These are phyloP conservation scores for Silene coronaria DNA, from an alignment of 179 eudicot species.

Conservation along the genomic window DNA sequence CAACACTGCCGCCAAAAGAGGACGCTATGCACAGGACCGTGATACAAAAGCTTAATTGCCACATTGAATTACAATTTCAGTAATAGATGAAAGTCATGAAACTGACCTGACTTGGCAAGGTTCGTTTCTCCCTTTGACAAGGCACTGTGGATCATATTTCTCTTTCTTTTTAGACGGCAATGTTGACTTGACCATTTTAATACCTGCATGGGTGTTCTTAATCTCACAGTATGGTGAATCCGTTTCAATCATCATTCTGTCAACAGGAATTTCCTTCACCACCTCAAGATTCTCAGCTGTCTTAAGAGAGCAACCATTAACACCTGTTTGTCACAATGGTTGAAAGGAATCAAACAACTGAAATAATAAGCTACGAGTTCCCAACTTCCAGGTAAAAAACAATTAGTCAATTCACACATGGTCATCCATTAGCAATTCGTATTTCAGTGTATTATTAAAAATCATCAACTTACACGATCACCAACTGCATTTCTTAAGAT, in stretches of 20 bases:
- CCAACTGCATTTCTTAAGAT: background rate
- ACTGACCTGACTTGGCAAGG: slow-evolving; percentile 92
- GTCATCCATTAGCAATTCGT: background rate
- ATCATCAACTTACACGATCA: background rate
- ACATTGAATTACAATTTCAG: background rate
- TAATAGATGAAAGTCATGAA: background rate
- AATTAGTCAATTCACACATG: background rate
- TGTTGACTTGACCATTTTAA: slow-evolving; percentile 58
- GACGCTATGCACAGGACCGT: background rate
- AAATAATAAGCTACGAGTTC: background rate
- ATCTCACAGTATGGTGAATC: slow-evolving; percentile 99
- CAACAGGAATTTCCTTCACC: slow-evolving; percentile 74
- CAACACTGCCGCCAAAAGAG: background rate
- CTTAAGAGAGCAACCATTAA: slow-evolving; percentile 94
- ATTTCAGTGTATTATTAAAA: background rate
- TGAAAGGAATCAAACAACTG: background rate
- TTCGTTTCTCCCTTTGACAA: slow-evolving; percentile 93
- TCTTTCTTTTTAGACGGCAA: slow-evolving; percentile 98
- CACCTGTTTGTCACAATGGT: slow-evolving; percentile 39
- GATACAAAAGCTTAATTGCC: background rate
- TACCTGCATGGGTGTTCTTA: slow-evolving; percentile 94
- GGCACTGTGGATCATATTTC: slow-evolving; percentile 71
- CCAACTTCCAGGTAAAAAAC: too few relatives aligned
- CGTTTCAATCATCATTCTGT: slow-evolving; percentile 95
- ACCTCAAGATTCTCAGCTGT: slow-evolving; percentile 82